These are phyloP conservation scores for Dunaliella primolecta DNA, from an alignment of 139 green algal genomes.

Conservation along the genomic window DNA sequence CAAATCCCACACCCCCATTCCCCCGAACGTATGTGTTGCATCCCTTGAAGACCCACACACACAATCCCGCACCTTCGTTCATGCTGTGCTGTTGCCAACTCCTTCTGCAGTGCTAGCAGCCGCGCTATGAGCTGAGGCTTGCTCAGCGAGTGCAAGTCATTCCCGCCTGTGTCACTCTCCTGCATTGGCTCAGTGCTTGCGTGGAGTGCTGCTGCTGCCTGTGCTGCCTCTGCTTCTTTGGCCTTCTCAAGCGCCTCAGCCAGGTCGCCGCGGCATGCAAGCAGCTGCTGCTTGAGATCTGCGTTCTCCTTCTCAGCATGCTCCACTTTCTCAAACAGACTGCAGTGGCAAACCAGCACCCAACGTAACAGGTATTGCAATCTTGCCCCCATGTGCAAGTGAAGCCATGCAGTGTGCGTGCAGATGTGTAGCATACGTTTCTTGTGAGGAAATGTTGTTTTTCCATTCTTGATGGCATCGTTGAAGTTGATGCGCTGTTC, in stretches of 20 bases:
- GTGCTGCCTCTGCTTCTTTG: not conserved
- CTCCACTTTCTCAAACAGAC: constrained; percentile 6
- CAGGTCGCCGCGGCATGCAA: not conserved
- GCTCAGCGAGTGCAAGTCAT: not conserved
- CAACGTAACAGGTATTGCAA: too few species aligned
- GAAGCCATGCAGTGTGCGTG: too few species aligned
- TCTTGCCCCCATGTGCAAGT: too few species aligned
- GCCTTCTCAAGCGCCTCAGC: not conserved
- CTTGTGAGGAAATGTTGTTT: too few species aligned
- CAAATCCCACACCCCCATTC: too few species aligned
- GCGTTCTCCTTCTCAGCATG: not conserved
- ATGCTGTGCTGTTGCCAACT: not conserved
- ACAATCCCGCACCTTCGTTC: not conserved
- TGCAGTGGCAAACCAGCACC: not conserved
- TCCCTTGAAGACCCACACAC: not conserved
- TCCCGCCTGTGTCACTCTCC: too few species aligned
- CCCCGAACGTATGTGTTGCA: too few species aligned
- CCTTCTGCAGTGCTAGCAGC: not conserved
- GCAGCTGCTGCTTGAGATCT: not conserved
- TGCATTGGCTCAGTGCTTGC: too few species aligned
- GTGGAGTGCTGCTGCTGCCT: not conserved
- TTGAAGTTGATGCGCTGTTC: too few species aligned
- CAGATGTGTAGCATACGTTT: too few species aligned
- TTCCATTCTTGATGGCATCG: too few species aligned
- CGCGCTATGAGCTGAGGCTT: not conserved